Evolutionary conservation across 345 rosid genomes (phyloP), one percentile per base, ranked within the genome.

Genomic region (Anastatica hierochuntica): DNA sequence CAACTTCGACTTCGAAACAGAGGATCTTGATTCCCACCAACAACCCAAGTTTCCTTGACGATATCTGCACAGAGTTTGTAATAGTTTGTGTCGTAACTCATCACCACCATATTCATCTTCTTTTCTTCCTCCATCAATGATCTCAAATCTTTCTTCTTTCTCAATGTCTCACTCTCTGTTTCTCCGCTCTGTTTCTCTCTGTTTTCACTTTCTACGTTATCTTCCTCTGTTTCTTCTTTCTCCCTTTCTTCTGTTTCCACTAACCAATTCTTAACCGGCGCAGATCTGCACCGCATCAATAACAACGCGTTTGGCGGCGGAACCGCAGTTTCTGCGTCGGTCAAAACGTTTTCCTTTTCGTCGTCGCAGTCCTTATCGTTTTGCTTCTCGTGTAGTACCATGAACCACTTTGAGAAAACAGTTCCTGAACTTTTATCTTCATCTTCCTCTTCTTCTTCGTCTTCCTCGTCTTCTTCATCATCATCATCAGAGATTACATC

Each of bases 261-360:
- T 30, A 68, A 54, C 79, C 79, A 58, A 61, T 64, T 74, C 65
- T 77, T 83, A 8, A 76, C 95, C 11, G 95, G 92, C 34, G 92
- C 92, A 55, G 92, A 86, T 68, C 84, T 72, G 10, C 95, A 79
- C 38, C 92, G 82, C 92, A 83, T 86, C n/a, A 83, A 70, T 42
- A 79, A 56, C 38, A 86, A 73, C 18, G 95, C 88, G 59, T 86
- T 86, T 39, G 86, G 77, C 21, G 95, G 95, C 11, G 95, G 92
- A 58, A 72, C 74, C 58, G 75, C 66, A 14, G 83, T 64, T 60
- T 60, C 76, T 0, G 2, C 45, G 4, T 33, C 56, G 1, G 29
- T 8, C 49, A 44, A 12, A 8, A 11, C 54, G 10, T 51, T 44
- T 29, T 39, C 56, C 49, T 44, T 67, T 26, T 62, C 50, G 26